These are phyloP conservation scores for Fistulinella cinereoalba DNA, from an alignment of 1,284 basidiomycete species.

Conservation along the genomic window DNA sequence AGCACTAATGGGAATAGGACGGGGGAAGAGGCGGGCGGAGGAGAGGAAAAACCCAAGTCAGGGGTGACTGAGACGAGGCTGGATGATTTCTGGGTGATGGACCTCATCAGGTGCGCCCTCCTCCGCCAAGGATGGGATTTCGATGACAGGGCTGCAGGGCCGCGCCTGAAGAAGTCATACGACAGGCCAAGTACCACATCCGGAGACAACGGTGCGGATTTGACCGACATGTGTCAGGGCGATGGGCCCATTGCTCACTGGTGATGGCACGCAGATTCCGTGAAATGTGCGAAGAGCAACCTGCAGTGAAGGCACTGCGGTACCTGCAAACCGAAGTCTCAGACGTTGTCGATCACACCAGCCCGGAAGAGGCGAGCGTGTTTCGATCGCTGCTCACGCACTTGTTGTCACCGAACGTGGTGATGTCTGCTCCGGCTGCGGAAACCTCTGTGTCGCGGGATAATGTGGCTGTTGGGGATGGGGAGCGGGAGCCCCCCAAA, in stretches of 20 bases:
- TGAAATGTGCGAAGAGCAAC: constrained; percentile 68
- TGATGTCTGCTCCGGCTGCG: constrained; percentile 3
- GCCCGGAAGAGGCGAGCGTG: constrained; percentile 54
- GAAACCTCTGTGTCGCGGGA: not conserved
- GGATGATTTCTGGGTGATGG: constrained; percentile 77
- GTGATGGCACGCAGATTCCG: constrained; percentile 52
- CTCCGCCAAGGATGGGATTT: not conserved
- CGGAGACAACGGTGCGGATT: constrained; percentile 63
- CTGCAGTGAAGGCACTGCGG: constrained; percentile 62
- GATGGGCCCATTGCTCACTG: not conserved
- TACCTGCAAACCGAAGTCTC: constrained; percentile 71
- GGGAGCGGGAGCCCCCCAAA: constrained; percentile 31
- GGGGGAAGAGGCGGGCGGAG: not conserved
- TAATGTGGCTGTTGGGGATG: not conserved
- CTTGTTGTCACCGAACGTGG: constrained; percentile 40
- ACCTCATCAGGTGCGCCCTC: constrained; percentile 51
- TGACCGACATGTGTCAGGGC: no score
- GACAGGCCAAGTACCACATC: constrained; percentile 57
- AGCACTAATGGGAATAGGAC: not conserved
- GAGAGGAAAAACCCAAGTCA: constrained; percentile 18
- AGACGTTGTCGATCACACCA: constrained; percentile 64
- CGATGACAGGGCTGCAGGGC: constrained; percentile 40
- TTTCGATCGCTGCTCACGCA: constrained; percentile 70
- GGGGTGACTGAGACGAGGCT: constrained; percentile 45
- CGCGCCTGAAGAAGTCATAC: constrained; percentile 55